A percentile compares a stretch with the other conserved stretches of the same genome.
Evolutionary conservation across 1,284 basidiomycete species (phyloP).

Genomic region (Taiwanofungus camphoratus): DNA sequence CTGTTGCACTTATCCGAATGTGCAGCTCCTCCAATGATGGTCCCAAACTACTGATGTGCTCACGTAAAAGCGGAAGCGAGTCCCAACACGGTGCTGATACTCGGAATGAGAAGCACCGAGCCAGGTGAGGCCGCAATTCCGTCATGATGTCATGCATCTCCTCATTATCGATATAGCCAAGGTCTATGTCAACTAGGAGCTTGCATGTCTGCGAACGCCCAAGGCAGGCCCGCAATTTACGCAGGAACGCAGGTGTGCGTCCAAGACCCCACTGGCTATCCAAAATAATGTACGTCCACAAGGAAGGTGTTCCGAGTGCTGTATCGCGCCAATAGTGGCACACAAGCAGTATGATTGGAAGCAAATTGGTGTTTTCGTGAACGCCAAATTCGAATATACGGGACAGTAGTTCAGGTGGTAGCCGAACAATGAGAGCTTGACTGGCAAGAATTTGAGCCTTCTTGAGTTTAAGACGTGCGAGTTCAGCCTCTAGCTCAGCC

Average conservation of each 20-base stretch:
- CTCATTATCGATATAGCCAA: slow-evolving; percentile 22
- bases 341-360: slow-evolving; percentile 24
- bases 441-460: slow-evolving; percentile 22
- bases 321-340: slow-evolving; percentile 26
- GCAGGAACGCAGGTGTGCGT: slow-evolving; percentile 23
- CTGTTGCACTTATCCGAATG: slow-evolving; percentile 25
- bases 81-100: slow-evolving; percentile 26
- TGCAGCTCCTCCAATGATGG: slow-evolving; percentile 25
- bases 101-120: slow-evolving; percentile 27
- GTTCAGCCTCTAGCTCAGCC: slow-evolving; percentile 21
- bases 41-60: slow-evolving; percentile 20
- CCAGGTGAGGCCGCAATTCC: slow-evolving; percentile 25
- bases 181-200: slow-evolving; percentile 27
- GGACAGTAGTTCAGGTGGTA: slow-evolving; percentile 30
- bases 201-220: slow-evolving; percentile 27
- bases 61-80: slow-evolving; percentile 24
- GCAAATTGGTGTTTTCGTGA: slow-evolving; percentile 22
- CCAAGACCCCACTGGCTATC: slow-evolving; percentile 25
- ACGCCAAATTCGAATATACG: slow-evolving; percentile 31
- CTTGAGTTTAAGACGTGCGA: slow-evolving; percentile 19
- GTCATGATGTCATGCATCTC: slow-evolving; percentile 25
- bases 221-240: slow-evolving; percentile 22
- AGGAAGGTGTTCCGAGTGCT: slow-evolving; percentile 23
- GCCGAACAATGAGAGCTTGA: slow-evolving; percentile 25
- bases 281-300: slow-evolving; percentile 30